Conservation (phyloP, 352 stramenopile genomes). For the Peronospora tabacina region DNA sequence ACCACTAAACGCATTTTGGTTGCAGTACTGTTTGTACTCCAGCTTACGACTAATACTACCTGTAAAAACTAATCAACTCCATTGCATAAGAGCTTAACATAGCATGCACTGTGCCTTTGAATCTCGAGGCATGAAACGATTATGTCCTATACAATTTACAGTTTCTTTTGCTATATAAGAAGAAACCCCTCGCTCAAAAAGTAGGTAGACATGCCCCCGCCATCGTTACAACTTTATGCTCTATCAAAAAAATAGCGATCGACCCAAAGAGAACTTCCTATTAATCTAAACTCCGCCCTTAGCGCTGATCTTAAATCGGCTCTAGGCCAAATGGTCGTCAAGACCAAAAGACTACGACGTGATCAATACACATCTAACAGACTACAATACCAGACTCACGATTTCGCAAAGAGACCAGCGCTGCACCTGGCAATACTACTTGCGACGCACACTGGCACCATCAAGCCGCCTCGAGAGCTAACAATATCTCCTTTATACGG, state of each 20-base stretch:
- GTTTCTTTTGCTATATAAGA: not conserved
- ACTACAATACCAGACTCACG: constrained; percentile 5
- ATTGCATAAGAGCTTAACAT: no score
- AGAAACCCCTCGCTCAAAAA: no score
- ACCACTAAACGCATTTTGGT: no score
- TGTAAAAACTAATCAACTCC: no score
- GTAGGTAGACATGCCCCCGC: no score
- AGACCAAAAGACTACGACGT: no score
- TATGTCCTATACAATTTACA: not conserved
- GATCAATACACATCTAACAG: not conserved
- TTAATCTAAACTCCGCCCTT: constrained; percentile 58
- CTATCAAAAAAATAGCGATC: no score
- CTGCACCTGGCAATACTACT: constrained; percentile 11
- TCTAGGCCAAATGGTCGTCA: constrained; percentile 53
- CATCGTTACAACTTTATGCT: constrained; percentile 3
- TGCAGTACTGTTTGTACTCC: no score
- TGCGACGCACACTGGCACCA: constrained; percentile 6
- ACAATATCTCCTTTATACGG: constrained; percentile 4
- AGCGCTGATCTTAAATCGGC: constrained; percentile 61
- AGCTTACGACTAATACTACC: no score
- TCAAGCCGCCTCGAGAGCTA: constrained; percentile 8
- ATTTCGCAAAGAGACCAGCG: constrained; percentile 3
- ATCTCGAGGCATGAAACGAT: not conserved
- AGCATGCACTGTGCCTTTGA: no score
- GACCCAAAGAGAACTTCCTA: not conserved